Conservation (phyloP, 2,329 filamentous ascomycete genomes). For the Apiospora pterosperma region DNA sequence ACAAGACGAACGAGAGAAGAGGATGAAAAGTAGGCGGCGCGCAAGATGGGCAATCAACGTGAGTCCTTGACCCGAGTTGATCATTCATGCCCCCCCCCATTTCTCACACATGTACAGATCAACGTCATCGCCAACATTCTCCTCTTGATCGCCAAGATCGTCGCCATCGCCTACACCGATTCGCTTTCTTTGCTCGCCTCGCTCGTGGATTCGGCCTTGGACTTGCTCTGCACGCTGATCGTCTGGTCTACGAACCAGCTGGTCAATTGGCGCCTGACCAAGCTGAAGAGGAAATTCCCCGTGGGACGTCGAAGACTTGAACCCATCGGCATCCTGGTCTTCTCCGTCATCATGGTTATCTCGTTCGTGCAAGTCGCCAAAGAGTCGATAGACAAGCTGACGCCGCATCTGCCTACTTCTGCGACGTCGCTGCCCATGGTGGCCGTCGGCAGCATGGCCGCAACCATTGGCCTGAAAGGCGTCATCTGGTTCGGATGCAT, state of each 20-base stretch:
- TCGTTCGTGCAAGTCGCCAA: constrained; percentile 59
- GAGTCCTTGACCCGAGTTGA: neutral
- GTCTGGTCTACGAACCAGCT: constrained; percentile 58
- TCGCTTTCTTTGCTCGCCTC: constrained; percentile 61
- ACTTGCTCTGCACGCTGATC: constrained; percentile 58
- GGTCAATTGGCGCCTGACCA: constrained; percentile 52
- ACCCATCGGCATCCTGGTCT: constrained; percentile 60
- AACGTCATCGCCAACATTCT: constrained; percentile 59
- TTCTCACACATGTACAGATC: constrained; percentile 25
- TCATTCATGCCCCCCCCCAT: too few relatives aligned
- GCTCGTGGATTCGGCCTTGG: constrained; percentile 58
- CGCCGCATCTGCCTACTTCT: neutral
- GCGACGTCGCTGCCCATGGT: neutral
- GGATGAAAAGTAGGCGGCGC: constrained; percentile 41
- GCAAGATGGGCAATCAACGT: constrained; percentile 47
- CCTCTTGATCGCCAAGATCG: constrained; percentile 51
- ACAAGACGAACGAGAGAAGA: constrained; percentile 47
- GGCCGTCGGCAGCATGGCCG: constrained; percentile 42
- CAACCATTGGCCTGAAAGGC: constrained; percentile 56
- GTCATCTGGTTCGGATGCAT: constrained; percentile 58
- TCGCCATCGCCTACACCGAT: constrained; percentile 50
- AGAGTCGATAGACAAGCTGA: constrained; percentile 56
- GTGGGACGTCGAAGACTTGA: constrained; percentile 55
- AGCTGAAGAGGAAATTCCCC: constrained; percentile 52
- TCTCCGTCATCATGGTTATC: constrained; percentile 61